Evolutionary conservation across 1,284 basidiomycete genomes (phyloP), one percentile per base, ranked within the genome.

Genomic region (Ganoderma lingzhi): DNA sequence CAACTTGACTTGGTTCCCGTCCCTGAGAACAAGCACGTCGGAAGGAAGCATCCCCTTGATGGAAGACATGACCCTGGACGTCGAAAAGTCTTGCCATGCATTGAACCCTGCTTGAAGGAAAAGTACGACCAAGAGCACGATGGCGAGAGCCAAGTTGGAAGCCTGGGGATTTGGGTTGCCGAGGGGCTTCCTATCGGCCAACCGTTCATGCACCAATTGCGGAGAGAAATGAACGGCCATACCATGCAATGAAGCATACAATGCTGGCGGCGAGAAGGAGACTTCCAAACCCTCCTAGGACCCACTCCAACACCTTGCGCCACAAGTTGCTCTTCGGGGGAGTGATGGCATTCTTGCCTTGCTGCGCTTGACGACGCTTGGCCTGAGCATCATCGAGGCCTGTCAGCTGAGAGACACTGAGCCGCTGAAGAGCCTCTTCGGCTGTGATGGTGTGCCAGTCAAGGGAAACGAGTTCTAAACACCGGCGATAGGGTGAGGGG

Each of bases 231-330:
- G 42, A 69, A 42, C 3, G 68, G 71, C 28, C 74, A 65, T 64
- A 84, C 84, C 84, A 84, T 8, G 83, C 82, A 74, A 85, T 77
- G 78, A 87, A 84, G 74, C 85, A 85, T 55, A 88, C 79, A 32
- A 85, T 78, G 66, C 80, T 82, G 55, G 85, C 89, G 32, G 82
- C 81, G 62, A 90, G 80, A 30, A 92, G 82, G 32, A 92, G 80
- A 56, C 84, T 85, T 1, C 90, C 90, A 71, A 90, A 88, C 0
- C 82, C 85, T 42, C 85, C 86, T 37, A 87, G 85, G 37, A 86
- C 66, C 65, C 86, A 87, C 71, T 82, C 83, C 37, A 86, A 76
- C 0, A 82, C 74, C 76, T 86, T 87, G 73, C 81, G 79, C 78
- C 80, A 80, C 73, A 82, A 82, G 61, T 81, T 79, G 61, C 79